Evolutionary conservation across 2,329 filamentous ascomycete genomes (phyloP), one percentile per base, ranked within the genome.

Genomic region (Cercospora beticola): DNA sequence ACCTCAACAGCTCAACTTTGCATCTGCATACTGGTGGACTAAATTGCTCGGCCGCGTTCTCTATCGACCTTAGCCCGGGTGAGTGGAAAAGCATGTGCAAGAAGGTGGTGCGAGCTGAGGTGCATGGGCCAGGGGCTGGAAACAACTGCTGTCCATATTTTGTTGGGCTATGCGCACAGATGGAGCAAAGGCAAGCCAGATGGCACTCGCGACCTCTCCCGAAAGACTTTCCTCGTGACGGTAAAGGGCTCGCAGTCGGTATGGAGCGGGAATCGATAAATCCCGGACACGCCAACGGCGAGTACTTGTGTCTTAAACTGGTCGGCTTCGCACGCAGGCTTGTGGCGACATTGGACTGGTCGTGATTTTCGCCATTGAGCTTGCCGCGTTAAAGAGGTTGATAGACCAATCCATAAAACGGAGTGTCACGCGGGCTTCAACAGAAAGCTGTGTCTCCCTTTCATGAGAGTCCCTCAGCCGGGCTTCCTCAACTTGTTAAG

Each of bases 401-500:
- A 2, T 28, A 56, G 23, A 52, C 23, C 49, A n/a, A 26, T 56
- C 8, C 18, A 28, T n/a, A 8, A 28, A 56, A 56, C 26, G 49
- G 0, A 56, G 14, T 56, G 49, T n/a, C 12, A 7, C 16, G 49
- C 12, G 49, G 21, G 49, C 14, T 56, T 14, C 7, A 56, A 16
- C 36, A 43, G 46, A 30, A 56, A 16, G 5, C 49, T 56, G 49
- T 26, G 23, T 14, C 26, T n/a, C 49, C 16, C 14, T 23, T 16
- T 18, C 23, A 40, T 40, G 12, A 28, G 62, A 16, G 49, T 59
- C 14, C n/a, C 28, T 64, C 64, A 69, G 52, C 57, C 54, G 14
- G 68, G 49, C 65, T 80, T 78, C 59, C 87, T 80, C 60, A 89
- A 76, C 72, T 84, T 88, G 59, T 83, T 85, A 62, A 89, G 76